These are phyloP conservation scores for Aschersonia sp. DNA, from an alignment of 2,329 filamentous ascomycete genomes.

Conservation along the genomic window DNA sequence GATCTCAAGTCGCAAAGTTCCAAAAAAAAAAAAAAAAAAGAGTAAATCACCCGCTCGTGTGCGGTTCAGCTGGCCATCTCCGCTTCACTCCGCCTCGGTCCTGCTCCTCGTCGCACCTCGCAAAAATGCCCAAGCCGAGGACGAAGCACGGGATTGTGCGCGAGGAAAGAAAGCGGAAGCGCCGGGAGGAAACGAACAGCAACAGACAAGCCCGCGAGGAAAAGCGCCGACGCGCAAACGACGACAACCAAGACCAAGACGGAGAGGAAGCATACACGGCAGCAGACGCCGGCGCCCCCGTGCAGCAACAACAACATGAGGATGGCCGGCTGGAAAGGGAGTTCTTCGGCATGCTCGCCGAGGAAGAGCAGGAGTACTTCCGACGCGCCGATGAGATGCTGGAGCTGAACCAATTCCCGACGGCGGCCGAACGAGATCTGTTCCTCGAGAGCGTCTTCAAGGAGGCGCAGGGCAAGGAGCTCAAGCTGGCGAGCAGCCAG, in stretches of 20 bases:
- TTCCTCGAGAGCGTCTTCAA: conserved; percentile 73
- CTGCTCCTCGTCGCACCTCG: too few relatives aligned
- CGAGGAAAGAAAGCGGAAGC: background rate
- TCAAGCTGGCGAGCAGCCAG: conserved; percentile 93
- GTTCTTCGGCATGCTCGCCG: conserved; percentile 87
- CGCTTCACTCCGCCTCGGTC: too few relatives aligned
- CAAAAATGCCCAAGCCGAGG: conserved; percentile 26
- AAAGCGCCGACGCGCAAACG: conserved; percentile 11
- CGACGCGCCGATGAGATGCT: conserved; percentile 78
- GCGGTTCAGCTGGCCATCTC: too few relatives aligned
- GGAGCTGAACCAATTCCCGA: conserved; percentile 75
- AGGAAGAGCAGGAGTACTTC: conserved; percentile 94
- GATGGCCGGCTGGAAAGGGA: conserved; percentile 39
- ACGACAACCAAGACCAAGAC: background rate
- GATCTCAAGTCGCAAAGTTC: too few relatives aligned
- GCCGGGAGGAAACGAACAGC: conserved; percentile 23
- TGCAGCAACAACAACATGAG: conserved; percentile 6
- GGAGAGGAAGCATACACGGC: background rate
- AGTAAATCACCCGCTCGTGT: background rate
- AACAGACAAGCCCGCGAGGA: conserved; percentile 5
- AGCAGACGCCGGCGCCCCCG: background rate
- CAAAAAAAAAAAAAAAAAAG: background rate
- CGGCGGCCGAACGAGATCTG: conserved; percentile 53
- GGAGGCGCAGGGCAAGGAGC: conserved; percentile 81
- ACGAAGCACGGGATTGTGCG: conserved; percentile 20